Base-by-base conservation (phyloP, 768 basidiomycete species). In the Polyporus arcularius region DNA sequence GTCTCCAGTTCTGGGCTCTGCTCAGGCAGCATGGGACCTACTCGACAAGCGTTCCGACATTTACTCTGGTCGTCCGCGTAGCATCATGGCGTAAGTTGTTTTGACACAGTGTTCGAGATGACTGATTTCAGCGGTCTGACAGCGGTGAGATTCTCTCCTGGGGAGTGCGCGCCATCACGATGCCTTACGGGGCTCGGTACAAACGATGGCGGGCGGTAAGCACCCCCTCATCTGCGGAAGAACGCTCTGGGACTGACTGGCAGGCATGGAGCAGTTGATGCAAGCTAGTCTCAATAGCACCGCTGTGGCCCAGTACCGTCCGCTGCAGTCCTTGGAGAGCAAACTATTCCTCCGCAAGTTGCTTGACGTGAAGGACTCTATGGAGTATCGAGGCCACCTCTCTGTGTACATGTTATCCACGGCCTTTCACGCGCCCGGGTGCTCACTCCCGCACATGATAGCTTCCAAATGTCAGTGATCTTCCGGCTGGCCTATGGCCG, bases 21-120 rank as follows among this genome's bases (percentile, higher is more conserved):
- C 69, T 16, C 67, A 75, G 47, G 71, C 69, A 3, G 78, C 75
- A 1, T 70, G 65, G 16, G 79, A 81, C 1, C 68, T 81, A 0
- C 71, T 81, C 35, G 76, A 78, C 35, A 81, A 78, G 63, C 67
- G 75, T 31, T 77, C 77, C 0, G 55, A 73, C 8, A 75, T 76
- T n/a, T 81, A 80, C 64, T 79, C 78, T 0, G 75, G 74, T 63
- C 69, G 80, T 7, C 52, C 52, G 4, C 52, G 52, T 18, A 53
- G 52, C 40, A 53, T 53, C 21, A 53, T 53, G 52, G 52, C 52
- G 52, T 53, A 39, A 6, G 52, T 53, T 26, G 21, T 26, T 26
- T 26, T 26, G 21, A 26, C 21, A 26, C 21, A 26, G 21, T 26
- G 21, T 26, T 26, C 21, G 21, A 26, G 21, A 26, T 26, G 21